Base-by-base conservation (phyloP, 805 yeast species). In the Ogataea pignaliae region DNA sequence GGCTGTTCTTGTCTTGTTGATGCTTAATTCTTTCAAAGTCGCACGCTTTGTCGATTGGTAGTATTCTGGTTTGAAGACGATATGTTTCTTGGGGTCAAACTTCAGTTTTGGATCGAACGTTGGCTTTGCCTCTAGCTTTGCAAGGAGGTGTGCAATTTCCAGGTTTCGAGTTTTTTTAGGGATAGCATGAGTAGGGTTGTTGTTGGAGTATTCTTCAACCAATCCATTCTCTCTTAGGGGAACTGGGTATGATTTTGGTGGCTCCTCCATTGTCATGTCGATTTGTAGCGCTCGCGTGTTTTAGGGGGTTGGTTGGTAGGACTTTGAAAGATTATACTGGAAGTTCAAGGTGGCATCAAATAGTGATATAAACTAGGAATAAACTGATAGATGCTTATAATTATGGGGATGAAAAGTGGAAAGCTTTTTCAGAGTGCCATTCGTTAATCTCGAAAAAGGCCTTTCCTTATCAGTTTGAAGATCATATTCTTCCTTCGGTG, bases 61-160 rank as follows among this genome's bases (percentile, higher is more conserved):
- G 48, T 59, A 55, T 37, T 67, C 69, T 31, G 61, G 62, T 18
- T 64, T 64, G 53, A 63, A 66, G 14, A 61, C 46, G 30, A 71
- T 42, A 53, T 71, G 75, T 43, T 54, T 60, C 6, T 45, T 35
- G 1, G 72, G 65, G 44, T 71, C 73, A 45, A 71, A 71, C 37
- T 51, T 42, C 12, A 66, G 50, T 10, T 53, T 37, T 17, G 66
- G 62, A 31, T 64, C 51, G 40, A 61, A 56, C 6, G 56, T 54
- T 10, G 62, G 56, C 15, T 54, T 55, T 15, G 52, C 35, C 43
- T 56, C 56, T 15, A 60, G 41, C 13, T 48, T 44, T 14, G 43
- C 35, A 9, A 57, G 29, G n/a, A 55, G 41, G 5, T 32, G 14
- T 2, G 47, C 50, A 26, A 59, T 47, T 42, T 60, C 64, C 15